Conservation (phyloP, 169 alveolate genomes). For the Plasmodium berghei region DNA sequence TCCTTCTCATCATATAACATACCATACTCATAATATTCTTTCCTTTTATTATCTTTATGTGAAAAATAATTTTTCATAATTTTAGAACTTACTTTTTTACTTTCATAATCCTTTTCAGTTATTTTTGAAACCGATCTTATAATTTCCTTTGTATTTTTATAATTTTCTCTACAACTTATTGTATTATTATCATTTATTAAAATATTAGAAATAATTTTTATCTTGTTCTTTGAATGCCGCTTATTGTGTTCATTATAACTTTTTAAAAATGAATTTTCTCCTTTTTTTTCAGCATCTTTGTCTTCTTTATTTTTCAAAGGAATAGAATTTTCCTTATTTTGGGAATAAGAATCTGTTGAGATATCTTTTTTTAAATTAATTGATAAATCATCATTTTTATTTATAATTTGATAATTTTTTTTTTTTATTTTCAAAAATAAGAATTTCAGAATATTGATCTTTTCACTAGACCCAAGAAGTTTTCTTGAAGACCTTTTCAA, state of each 20-base stretch:
- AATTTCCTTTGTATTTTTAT: neutral
- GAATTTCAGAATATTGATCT: conserved; percentile 19
- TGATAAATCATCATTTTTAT: neutral
- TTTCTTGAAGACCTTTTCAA: conserved; percentile 39
- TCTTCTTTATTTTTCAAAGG: neutral
- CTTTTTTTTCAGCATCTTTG: neutral
- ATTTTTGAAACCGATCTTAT: neutral
- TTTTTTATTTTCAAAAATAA: conserved; percentile 38
- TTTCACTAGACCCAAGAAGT: conserved; percentile 35
- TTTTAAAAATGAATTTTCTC: too few relatives aligned
- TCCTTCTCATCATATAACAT: conserved; percentile 1
- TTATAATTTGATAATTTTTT: conserved; percentile 9
- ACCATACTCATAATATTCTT: conserved; percentile 9
- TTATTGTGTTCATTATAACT: too few relatives aligned
- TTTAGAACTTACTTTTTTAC: conserved; percentile 6
- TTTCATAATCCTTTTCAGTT: neutral
- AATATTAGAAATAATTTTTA: too few relatives aligned
- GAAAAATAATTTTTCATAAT: neutral
- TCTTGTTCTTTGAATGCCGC: too few relatives aligned
- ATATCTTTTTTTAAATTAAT: neutral
- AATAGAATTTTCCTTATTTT: neutral
- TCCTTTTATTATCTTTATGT: neutral
- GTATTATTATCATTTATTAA: neutral
- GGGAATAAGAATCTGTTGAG: neutral
- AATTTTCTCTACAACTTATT: conserved; percentile 1